Evolutionary conservation across 2,329 filamentous ascomycete species (phyloP), one percentile per base, ranked within the genome.

Genomic region (Trichoderma gracile): DNA sequence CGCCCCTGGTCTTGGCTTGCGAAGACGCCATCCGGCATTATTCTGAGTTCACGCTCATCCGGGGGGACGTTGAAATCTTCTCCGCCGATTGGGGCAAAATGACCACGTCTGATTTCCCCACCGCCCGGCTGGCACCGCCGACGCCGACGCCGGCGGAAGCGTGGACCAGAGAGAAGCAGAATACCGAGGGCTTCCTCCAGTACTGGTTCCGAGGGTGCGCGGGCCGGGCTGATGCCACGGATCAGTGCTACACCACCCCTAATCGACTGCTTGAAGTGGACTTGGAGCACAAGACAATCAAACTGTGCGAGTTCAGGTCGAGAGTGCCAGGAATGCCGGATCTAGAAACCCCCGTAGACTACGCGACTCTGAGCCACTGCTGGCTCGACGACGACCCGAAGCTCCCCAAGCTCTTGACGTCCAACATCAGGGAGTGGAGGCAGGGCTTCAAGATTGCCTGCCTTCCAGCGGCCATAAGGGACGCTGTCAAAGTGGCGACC

Each of bases 291-390:
- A n/a, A 33, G 8, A 33, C 46, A 9, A 15, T 65, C 33, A 43
- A 15, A 1, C 10, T 65, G 14, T 46, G 38, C 33, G 50, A 63
- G 2, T 6, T 12, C n/a, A n/a, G 21, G 10, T 19, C 21, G 19
- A 15, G 7, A 21, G 14, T 4, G 7, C 45, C 30, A 3, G 45
- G 45, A 5, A 7, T 25, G 3, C 45, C 17, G 5, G 45, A 49
- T 1, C 3, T 40, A 9, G 38, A 46, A 5, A n/a, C 30, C 1
- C 21, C 3, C 2, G 5, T 55, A 17, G 21, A 42, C 17, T 65
- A 62, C 14, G 64, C 59, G 12, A 53, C 58, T 3, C 33, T 65
- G 17, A 57, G 64, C 33, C 64, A 65, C 23, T 10, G 43, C 43
- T 65, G 64, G 64, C 21, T 40, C 30, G 52, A 46, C 10, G 23